Evolutionary conservation across 2,329 filamentous ascomycete genomes (phyloP), one percentile per base, ranked within the genome.

Genomic region (Penicillium digitatum): DNA sequence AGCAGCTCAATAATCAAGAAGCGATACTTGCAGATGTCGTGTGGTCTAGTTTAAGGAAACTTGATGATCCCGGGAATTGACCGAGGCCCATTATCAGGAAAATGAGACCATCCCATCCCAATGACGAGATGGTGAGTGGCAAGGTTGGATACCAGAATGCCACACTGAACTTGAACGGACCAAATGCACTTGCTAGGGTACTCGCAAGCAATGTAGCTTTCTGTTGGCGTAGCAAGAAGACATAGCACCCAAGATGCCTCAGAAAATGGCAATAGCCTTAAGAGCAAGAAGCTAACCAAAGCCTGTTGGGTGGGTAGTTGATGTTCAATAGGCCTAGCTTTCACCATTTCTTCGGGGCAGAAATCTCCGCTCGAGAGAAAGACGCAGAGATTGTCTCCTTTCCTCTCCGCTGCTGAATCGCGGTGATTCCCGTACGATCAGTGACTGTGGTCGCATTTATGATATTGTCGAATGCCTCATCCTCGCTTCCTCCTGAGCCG

Each of bases 391-490:
- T 67, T 24, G 73, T 74, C 54, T 82, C 78, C 57, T 79, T 78
- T 38, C 72, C 75, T 45, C 76, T 79, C 57, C 81, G 78, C 48
- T 80, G 77, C 69, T 87, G 80, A 62, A 83, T 85, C 2, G 83
- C 81, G 38, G 80, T 76, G 42, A 88, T 86, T 0, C 93, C 93
- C 12, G 88, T 89, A 52, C 87, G 84, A 70, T 96, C 93, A 0
- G 92, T 96, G 18, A 95, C 84, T 0, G 90, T 90, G 3, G 90
- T 93, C 0, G 94, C 93, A 64, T 92, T 85, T 68, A 96, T 95
- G 72, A 99, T 95, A 62, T 87, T 87, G 68, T 97, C 93, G 68
- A 97, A 96, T 44, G 88, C 88, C 51, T 94, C 87, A 16, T 85
- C 82, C 1, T 79, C 84, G 10, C 77, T 81, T 18, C 69, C 69